Evolutionary conservation across 768 basidiomycete genomes (phyloP), one percentile per base, ranked within the genome.

Genomic region (Suillus discolor): DNA sequence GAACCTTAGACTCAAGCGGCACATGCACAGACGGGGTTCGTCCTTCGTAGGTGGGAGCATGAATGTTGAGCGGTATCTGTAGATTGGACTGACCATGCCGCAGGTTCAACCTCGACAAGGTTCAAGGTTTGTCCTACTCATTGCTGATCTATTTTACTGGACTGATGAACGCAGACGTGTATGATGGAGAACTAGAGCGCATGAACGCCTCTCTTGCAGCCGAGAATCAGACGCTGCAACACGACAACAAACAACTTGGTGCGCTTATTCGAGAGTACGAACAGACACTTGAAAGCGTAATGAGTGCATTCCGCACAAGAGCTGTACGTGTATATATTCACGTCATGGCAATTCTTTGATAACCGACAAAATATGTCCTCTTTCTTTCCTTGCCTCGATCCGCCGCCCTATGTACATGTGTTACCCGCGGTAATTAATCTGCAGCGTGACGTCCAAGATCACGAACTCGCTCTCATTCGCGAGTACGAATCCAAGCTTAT

Each of bases 241-340:
- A 97, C 70, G 97, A 99, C 79, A 99, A 99, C 82, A 97, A 97
- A 75, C 97, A 99, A 71, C 84, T 99, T 39, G 93, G 90, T 69
- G 81, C 85, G 6, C 81, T 99, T 62, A 90, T 99, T 71, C 96
- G 96, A 72, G 97, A 99, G 75, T 99, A 97, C 73, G 97, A 99
- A 75, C 92, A 94, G 73, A 98, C 97, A 0, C 80, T 99, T 39
- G 97, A 99, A 77, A 92, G 85, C 8, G 87, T 99, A 53, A 99
- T 99, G 97, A 87, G 89, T 83, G 72, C 79, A 36, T 99, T 99
- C 79, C 85, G 97, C 64, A 91, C 88, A 65, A 88, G 93, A 57
- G 97, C 97, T 39, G 97, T 98, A 76, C 66, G 93, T 87, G 59
- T 64, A 51, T 25, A 25, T 41, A 34, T 23, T n/a, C 28, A 60